Conservation (phyloP, 1,284 basidiomycete genomes). For the Malassezia japonica region DNA sequence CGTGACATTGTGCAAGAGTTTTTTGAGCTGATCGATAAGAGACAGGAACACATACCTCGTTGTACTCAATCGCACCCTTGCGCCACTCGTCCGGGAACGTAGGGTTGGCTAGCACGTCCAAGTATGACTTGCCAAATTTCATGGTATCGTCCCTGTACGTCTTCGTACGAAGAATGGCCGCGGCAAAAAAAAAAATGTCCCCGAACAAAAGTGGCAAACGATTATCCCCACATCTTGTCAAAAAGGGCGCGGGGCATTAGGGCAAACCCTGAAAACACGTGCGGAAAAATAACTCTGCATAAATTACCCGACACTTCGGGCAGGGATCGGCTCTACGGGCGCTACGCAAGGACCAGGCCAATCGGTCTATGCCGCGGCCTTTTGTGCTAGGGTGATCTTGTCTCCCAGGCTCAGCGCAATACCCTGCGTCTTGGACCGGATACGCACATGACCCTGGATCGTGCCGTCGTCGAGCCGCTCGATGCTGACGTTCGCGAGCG, state of each 20-base stretch:
- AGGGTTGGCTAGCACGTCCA: conserved; percentile 57
- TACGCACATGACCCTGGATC: conserved; percentile 46
- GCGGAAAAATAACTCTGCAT: too few relatives aligned
- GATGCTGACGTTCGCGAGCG: conserved; percentile 86
- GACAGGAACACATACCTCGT: conserved; percentile 55
- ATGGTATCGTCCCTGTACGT: too few relatives aligned
- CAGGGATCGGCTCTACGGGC: too few relatives aligned
- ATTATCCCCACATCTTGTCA: too few relatives aligned
- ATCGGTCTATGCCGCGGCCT: not conserved
- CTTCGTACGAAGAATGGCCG: too few relatives aligned
- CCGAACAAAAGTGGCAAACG: too few relatives aligned
- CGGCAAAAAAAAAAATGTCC: too few relatives aligned
- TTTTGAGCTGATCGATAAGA: conserved; percentile 62
- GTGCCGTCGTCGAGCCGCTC: conserved; percentile 66
- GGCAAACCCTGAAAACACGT: too few relatives aligned
- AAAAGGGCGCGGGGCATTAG: too few relatives aligned
- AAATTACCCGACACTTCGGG: too few relatives aligned
- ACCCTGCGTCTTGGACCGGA: conserved; percentile 44
- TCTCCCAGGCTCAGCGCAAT: conserved; percentile 89
- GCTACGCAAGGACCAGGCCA: too few relatives aligned
- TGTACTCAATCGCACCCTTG: conserved; percentile 73
- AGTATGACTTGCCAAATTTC: conserved; percentile 74
- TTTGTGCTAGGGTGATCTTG: conserved; percentile 55
- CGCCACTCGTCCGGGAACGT: conserved; percentile 65
- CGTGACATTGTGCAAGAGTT: conserved; percentile 77